Base-by-base conservation (phyloP, 192 early-diverging fungal species). In the Backusella mclennaniae region DNA sequence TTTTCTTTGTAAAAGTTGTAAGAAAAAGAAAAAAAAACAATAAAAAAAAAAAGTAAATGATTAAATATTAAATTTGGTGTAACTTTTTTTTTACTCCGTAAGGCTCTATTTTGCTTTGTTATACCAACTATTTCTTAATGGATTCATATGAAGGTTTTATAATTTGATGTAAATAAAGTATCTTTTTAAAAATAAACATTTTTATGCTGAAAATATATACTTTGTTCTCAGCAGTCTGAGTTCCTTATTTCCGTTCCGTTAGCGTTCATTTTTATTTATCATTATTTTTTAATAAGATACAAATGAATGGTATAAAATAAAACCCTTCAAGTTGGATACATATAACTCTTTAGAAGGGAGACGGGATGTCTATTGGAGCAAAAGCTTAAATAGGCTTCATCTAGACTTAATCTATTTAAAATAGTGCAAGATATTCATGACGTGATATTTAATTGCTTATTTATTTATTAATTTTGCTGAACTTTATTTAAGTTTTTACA, bases 41-140 rank as follows among this genome's bases (percentile, higher is more conserved):
- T 21, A 21, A 9, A 26, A 21, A 1, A 23, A 21, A 56, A 56
- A 56, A 63, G 56, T 31, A 29, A 63, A 63, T 59, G 56, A 59
- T 63, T 63, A 63, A 63, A 63, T 63, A 63, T 23, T 63, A 63
- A 63, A 63, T 63, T 63, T 63, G 26, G 56, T 63, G 56, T 63
- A 63, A 63, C 56, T 26, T 29, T 29, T 14, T 42, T 23, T 63
- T 29, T 11, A 23, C 26, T 26, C 56, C 56, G 56, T 63, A 29
- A 23, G 56, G 9, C 7, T 63, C 9, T 12, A 26, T 63, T 33
- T 63, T n/a, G 12, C 21, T 33, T 33, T 44, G 56, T 4, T 63
- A 29, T 63, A 63, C 56, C 23, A 63, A n/a, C 12, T 12, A 4
- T 14, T 63, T 29, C 19, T 26, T 59, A 11, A 12, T 59, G 23